phyloP scores from a whole-genome alignment of 129 eudicot genomes.

The Ambrosia trifida region DNA sequence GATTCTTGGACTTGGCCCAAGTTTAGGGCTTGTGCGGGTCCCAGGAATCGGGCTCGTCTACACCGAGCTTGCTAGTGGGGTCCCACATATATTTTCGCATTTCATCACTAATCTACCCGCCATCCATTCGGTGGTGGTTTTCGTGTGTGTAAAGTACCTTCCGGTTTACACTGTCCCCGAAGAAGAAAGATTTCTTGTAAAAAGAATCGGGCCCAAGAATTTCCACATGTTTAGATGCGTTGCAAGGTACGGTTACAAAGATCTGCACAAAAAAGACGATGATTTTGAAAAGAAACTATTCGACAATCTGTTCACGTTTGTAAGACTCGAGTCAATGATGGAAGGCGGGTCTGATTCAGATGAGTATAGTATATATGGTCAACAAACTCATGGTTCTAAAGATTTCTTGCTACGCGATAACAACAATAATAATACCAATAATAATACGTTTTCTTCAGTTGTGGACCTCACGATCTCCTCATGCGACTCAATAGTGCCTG shows the following conservation, averaged over 20 bases:
- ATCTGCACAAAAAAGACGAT: slow-evolving; percentile 87
- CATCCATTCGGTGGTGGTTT: slow-evolving; percentile 78
- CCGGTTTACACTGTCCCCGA: slow-evolving; percentile 86
- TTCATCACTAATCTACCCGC: slow-evolving; percentile 93
- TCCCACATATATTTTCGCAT: slow-evolving; percentile 88
- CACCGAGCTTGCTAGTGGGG: slow-evolving; percentile 95
- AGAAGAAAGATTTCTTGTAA: slow-evolving; percentile 79
- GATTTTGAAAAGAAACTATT: slow-evolving; percentile 81
- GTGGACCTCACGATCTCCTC: slow-evolving; percentile 56
- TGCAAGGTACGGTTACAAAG: slow-evolving; percentile 92
- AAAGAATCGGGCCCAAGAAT: slow-evolving; percentile 84
- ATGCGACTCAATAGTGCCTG: slow-evolving; percentile 72
- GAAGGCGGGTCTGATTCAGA: slow-evolving; percentile 92
- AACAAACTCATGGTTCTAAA: slow-evolving; percentile 50
- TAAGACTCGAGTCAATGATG: slow-evolving; percentile 93
- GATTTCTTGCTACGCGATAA: slow-evolving; percentile 39
- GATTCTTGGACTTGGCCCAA: slow-evolving; percentile 94
- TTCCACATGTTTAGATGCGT: slow-evolving; percentile 96
- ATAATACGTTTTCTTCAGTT: slow-evolving; percentile 39
- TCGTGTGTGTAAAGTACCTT: slow-evolving; percentile 89
- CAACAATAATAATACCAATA: slow-evolving; percentile 16
- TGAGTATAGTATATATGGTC: slow-evolving; percentile 72
- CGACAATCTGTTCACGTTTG: slow-evolving; percentile 66
- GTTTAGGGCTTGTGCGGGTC: slow-evolving; percentile 92
- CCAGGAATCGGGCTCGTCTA: slow-evolving; percentile 95